phyloP scores from a whole-genome alignment of 305 asterid species.

The Andrographis paniculata region DNA sequence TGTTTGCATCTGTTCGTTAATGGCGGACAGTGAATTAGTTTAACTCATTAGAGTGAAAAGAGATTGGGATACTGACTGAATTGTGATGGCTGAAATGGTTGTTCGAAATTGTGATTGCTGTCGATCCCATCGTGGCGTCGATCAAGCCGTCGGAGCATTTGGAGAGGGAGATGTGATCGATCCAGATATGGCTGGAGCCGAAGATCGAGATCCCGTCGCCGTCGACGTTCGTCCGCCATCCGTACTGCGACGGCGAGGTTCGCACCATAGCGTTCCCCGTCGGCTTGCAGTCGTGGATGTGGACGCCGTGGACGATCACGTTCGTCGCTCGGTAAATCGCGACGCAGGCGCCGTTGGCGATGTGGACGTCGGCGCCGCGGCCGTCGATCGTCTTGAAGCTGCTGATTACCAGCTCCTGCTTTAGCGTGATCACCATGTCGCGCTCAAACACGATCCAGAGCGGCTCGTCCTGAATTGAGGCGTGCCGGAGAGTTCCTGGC shows the following conservation, averaged over 20 bases:
- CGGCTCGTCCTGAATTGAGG: conserved; percentile 59
- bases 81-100: conserved; percentile 62
- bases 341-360: conserved; percentile 58
- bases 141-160: conserved; percentile 61
- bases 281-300: conserved; percentile 56
- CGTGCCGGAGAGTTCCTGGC: conserved; percentile 68
- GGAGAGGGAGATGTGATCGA: conserved; percentile 66
- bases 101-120: conserved; percentile 67
- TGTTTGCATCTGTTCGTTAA: too few relatives aligned
- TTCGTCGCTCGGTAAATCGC: conserved; percentile 46
- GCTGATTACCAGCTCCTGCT: conserved; percentile 62
- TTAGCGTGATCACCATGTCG: conserved; percentile 60
- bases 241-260: conserved; percentile 48
- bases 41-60: not conserved
- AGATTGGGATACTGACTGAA: conserved; percentile 32
- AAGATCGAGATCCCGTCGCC: conserved; percentile 73
- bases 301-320: conserved; percentile 60
- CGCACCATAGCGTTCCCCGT: conserved; percentile 79
- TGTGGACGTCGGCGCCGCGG: conserved; percentile 62
- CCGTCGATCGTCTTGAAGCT: conserved; percentile 82
- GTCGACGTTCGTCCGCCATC: conserved; percentile 62
- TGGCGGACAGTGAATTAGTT: too few relatives aligned
- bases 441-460: conserved; percentile 68
- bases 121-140: conserved; percentile 69
- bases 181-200: conserved; percentile 60